A percentile compares a stretch with the other conserved stretches of the same genome.
Evolutionary conservation across 768 basidiomycete genomes (phyloP).

Genomic region (Mycena filopes): DNA sequence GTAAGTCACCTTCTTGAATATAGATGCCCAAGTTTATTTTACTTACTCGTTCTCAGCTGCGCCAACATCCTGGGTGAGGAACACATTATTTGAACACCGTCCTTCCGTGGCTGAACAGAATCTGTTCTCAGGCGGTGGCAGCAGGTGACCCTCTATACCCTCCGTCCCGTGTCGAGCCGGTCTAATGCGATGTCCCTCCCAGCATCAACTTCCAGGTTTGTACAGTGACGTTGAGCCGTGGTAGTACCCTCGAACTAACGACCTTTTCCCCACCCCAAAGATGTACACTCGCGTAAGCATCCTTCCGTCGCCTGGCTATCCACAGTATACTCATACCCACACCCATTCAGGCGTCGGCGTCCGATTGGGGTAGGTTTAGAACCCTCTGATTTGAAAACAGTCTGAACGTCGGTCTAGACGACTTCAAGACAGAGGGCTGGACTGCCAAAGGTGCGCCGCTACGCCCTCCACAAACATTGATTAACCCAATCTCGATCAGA

Average conservation of each 20-base stretch:
- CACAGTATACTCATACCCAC: neutral
- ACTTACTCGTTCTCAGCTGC: constrained; percentile 52
- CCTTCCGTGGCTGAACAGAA: neutral
- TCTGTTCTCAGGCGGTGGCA: constrained; percentile 58
- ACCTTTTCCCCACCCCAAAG: constrained; percentile 37
- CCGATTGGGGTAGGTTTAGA: constrained; percentile 72
- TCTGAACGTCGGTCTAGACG: too few relatives aligned
- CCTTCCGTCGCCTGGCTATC: neutral
- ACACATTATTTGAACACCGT: constrained; percentile 9
- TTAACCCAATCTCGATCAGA: constrained; percentile 47
- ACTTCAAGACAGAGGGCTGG: constrained; percentile 80
- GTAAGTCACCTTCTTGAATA: constrained; percentile 46
- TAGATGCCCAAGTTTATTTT: neutral
- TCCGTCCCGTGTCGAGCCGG: neutral
- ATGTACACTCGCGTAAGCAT: constrained; percentile 72
- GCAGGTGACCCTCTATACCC: constrained; percentile 51
- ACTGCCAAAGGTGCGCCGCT: constrained; percentile 62
- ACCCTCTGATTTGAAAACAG: too few relatives aligned
- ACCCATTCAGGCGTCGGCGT: constrained; percentile 65
- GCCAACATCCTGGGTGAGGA: constrained; percentile 68
- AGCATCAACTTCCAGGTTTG: constrained; percentile 79
- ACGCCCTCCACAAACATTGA: neutral
- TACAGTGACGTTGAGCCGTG: neutral
- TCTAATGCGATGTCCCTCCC: constrained; percentile 21
- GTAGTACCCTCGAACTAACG: neutral